A percentile compares a stretch with the other conserved stretches of the same genome.
Evolutionary conservation across 225 moss, liverwort and hornwort species (phyloP).

Genomic region (Asterella californica): DNA sequence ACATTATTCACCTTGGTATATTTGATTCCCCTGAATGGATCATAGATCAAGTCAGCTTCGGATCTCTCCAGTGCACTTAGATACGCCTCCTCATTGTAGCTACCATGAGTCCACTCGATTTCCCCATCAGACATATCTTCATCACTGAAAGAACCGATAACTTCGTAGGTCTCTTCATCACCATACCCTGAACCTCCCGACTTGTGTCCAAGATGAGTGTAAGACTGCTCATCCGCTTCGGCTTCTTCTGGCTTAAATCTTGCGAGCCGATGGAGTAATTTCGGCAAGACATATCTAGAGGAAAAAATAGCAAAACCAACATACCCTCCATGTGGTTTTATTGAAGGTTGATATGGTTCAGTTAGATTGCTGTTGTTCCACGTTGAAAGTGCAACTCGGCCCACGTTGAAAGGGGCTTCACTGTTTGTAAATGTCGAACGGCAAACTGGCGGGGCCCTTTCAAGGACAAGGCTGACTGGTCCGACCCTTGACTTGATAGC

Average conservation of each 20-base stretch:
- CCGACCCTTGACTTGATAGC: conserved; percentile 72
- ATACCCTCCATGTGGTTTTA: conserved; percentile 38
- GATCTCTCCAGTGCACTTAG: conserved; percentile 66
- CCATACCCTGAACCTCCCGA: conserved; percentile 43
- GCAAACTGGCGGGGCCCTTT: conserved; percentile 64
- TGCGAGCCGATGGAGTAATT: conserved; percentile 48
- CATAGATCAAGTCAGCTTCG: conserved; percentile 66
- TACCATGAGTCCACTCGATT: conserved; percentile 68
- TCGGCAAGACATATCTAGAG: conserved; percentile 54
- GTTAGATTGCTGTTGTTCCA: conserved; percentile 58
- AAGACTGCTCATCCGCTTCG: conserved; percentile 24
- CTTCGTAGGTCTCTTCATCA: conserved; percentile 52
- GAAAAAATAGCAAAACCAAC: conserved; percentile 60
- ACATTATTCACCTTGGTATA: conserved; percentile 59
- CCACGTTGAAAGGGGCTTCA: conserved; percentile 53
- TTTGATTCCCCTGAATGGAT: conserved; percentile 57
- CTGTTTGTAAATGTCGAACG: conserved; percentile 45
- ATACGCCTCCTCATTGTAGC: conserved; percentile 64
- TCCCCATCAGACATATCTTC: conserved; percentile 45
- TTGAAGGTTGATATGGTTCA: conserved; percentile 46
- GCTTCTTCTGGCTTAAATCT: conserved; percentile 31
- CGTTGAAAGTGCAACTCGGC: conserved; percentile 59
- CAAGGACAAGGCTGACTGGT: conserved; percentile 68
- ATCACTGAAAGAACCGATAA: conserved; percentile 59
- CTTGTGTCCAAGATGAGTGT: conserved; percentile 33